A percentile compares a stretch with the other conserved stretches of the same genome.
phyloP scores from a whole-genome alignment of 169 alveolate species.

The Amoebophrya sp. region DNA sequence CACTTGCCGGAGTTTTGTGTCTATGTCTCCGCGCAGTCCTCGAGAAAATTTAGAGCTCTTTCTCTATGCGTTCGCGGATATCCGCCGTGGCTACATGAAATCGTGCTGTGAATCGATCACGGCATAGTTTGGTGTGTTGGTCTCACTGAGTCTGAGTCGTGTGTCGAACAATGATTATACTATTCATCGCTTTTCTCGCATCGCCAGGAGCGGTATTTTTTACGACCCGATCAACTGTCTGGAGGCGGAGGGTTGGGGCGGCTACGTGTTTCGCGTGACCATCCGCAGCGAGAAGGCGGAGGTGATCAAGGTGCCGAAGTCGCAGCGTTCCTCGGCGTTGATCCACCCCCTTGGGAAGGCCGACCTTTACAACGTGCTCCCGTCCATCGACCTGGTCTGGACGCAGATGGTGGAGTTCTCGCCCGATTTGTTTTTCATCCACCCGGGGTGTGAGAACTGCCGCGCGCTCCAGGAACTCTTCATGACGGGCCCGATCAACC shows the following conservation, averaged over 20 bases:
- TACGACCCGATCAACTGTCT: conserved; percentile 1
- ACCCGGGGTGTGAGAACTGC: not conserved
- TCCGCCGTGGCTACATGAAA: too few relatives aligned
- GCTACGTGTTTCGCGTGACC: not conserved
- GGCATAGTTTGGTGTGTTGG: too few relatives aligned
- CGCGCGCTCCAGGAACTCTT: not conserved
- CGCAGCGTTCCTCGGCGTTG: not conserved
- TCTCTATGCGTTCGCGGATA: too few relatives aligned
- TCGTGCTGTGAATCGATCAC: too few relatives aligned
- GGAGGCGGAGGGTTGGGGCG: not conserved
- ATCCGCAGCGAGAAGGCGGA: not conserved
- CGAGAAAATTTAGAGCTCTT: too few relatives aligned
- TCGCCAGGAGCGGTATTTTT: not conserved
- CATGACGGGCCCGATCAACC: not conserved
- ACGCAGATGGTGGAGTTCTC: not conserved
- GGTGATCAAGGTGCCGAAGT: not conserved
- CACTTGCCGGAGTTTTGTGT: too few relatives aligned
- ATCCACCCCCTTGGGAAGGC: not conserved
- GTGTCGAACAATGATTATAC: too few relatives aligned
- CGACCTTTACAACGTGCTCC: not conserved
- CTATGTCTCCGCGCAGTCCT: too few relatives aligned
- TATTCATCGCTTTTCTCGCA: too few relatives aligned
- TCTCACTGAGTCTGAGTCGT: too few relatives aligned
- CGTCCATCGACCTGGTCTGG: not conserved
- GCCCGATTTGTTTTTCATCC: not conserved